Evolutionary conservation across 192 early-diverging fungal genomes (phyloP), one percentile per base, ranked within the genome.

Genomic region (Coemansia sp.): DNA sequence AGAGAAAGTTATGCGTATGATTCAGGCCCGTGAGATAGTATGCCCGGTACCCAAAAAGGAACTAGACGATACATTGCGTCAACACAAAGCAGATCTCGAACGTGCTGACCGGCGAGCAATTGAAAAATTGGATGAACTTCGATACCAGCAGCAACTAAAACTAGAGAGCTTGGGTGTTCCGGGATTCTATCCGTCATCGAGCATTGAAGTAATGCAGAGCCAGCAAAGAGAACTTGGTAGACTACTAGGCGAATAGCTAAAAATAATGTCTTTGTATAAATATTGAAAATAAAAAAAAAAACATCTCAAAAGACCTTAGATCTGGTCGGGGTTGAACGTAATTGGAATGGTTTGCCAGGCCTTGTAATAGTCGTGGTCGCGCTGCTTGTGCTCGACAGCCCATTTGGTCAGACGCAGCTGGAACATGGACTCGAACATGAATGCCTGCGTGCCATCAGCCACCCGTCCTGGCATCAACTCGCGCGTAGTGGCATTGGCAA

Each of bases 341-440:
- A 74, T 39, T 0, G 85, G 85, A 34, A 93, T 83, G 24, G 77
- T 87, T 70, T 88, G 81, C 97, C 97, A 98, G n/a, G 90, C 91
- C 82, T 92, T 84, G 81, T 89, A 94, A 83, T 98, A 98, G 72
- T 95, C 88, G 38, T 84, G 75, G 79, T 98, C 95, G 72, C 90
- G 91, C 57, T 90, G 89, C 27, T 86, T 85, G 12, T 84, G 81
- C 31, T 91, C 82, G 22, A 93, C 73, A 1, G 93, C 97, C 97
- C 95, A 97, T 57, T 86, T 81, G 46, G 91, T 92, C 33, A 93
- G 75, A 41, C 90, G 89, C 27, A 98, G 79, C 85, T 93, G 91
- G 84, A 92, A 87, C 62, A 84, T 88, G 2, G 91, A 87, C 79
- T 98, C 97, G 75, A 98, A 98, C 97, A 98, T 98, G 73, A 98